Conservation (phyloP, 352 stramenopile species). For the Pythium brassicae region DNA sequence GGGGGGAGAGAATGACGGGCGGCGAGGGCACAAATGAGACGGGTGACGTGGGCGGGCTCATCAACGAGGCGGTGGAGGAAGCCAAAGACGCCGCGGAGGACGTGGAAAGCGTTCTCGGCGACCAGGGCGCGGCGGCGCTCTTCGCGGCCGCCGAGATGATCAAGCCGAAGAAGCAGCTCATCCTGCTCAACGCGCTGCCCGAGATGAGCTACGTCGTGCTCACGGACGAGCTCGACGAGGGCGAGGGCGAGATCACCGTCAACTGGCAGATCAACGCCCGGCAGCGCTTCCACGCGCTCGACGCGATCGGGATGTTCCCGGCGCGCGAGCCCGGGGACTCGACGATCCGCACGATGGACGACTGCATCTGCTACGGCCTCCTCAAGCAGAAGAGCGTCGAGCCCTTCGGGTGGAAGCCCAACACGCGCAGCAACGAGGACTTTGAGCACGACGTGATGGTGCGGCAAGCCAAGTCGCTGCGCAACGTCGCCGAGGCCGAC, state of each 20-base stretch:
- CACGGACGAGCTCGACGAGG: conserved; percentile 35
- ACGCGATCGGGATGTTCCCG: conserved; percentile 61
- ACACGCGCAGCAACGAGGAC: conserved; percentile 24
- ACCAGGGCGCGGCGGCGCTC: conserved; percentile 13
- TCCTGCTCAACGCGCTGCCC: conserved; percentile 41
- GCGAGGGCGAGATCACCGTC: conserved; percentile 51
- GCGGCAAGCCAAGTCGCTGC: conserved; percentile 31
- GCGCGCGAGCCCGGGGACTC: conserved; percentile 26
- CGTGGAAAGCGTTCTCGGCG: conserved; percentile 1
- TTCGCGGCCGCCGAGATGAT: conserved; percentile 22
- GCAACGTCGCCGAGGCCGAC: conserved; percentile 18
- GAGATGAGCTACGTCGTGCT: conserved; percentile 49
- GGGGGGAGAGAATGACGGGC: no score
- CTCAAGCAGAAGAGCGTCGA: conserved; percentile 32
- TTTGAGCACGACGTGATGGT: conserved; percentile 36
- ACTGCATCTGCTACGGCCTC: conserved; percentile 57
- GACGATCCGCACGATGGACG: conserved; percentile 32
- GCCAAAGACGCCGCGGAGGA: conserved; percentile 16
- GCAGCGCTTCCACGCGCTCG: conserved; percentile 48
- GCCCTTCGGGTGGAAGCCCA: conserved; percentile 41
- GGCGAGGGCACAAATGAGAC: neutral
- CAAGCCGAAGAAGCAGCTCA: conserved; percentile 30
- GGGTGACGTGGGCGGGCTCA: neutral
- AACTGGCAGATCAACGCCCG: conserved; percentile 52
- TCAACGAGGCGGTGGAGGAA: conserved; percentile 12